Conservation (phyloP, 2,329 filamentous ascomycete genomes). For the Neodidymelliopsis sp. region DNA sequence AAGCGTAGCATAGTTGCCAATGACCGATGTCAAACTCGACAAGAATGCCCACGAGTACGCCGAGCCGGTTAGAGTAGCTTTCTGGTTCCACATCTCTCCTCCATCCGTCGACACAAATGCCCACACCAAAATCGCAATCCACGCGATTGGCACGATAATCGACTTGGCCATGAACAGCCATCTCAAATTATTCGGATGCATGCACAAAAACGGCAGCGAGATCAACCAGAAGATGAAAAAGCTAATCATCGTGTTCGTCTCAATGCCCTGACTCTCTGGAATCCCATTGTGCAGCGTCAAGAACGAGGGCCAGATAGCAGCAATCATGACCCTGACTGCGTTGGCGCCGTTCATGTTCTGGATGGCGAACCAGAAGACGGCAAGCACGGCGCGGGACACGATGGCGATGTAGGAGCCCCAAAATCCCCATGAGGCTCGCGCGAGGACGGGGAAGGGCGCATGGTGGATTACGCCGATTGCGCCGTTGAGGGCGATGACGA, state of each 20-base stretch:
- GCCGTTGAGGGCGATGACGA: constrained; percentile 68
- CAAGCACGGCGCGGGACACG: constrained; percentile 61
- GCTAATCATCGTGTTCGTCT: constrained; percentile 62
- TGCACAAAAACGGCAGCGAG: constrained; percentile 63
- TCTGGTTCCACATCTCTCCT: constrained; percentile 57
- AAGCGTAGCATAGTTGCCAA: constrained; percentile 61
- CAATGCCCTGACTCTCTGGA: constrained; percentile 60
- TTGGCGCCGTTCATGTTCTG: constrained; percentile 70
- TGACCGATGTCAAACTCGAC: constrained; percentile 58
- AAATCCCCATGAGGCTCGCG: constrained; percentile 64
- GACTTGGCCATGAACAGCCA: constrained; percentile 60
- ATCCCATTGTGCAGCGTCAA: constrained; percentile 61
- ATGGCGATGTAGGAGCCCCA: constrained; percentile 65
- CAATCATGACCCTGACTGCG: constrained; percentile 59
- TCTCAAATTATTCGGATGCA: constrained; percentile 63
- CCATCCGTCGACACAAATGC: constrained; percentile 64
- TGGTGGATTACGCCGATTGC: constrained; percentile 58
- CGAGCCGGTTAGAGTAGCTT: constrained; percentile 56
- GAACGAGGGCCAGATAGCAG: constrained; percentile 67
- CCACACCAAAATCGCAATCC: constrained; percentile 70
- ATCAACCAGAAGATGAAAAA: constrained; percentile 67
- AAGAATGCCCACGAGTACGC: constrained; percentile 63
- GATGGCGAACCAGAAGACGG: constrained; percentile 70
- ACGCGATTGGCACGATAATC: constrained; percentile 63
- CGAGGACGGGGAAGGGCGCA: constrained; percentile 64